Base-by-base conservation (phyloP, 1,284 basidiomycete species). In the Anthracocystis setariae region DNA sequence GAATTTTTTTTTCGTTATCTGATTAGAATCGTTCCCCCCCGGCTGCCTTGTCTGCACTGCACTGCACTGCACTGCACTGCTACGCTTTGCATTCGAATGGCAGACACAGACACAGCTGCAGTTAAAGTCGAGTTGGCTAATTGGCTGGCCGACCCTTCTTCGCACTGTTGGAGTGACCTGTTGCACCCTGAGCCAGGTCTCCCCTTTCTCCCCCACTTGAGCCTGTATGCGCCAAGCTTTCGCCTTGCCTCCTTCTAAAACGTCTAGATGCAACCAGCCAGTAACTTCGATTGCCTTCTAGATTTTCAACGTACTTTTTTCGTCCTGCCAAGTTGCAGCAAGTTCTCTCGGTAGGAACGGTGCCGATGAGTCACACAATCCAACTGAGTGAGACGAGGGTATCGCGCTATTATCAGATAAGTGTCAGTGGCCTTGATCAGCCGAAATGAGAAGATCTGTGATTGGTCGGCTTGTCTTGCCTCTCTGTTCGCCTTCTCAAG, bases 331-430 rank as follows among this genome's bases (percentile, higher is more conserved):
- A 15, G 3, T 23, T 57, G 55, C 55, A 46, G 46, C 55, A 57
- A n/a, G 52, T 25, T 25, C 23, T 17, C 17, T 7, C 25, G 9
- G 18, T 17, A 27, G 4, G 42, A 38, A 58, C 32, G n/a, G 38
- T 44, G 37, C 49, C 24, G n/a, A 50, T 49, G 55, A 57, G 40
- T 57, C 55, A 57, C 33, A 18, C 23, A 9, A 12, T 17, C n/a
- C 13, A 20, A 13, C 15, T 38, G 35, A 39, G 23, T 23, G 33
- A 9, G 17, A 24, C 35, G n/a, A n/a, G n/a, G n/a, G n/a, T n/a
- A 48, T 53, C 20, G 38, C 46, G 43, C 59, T 62, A 55, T n/a
- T n/a, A 62, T 62, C 59, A 27, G 59, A 62, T 62, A 55, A 62
- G 35, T 23, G 40, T 42, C 44, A 24, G n/a, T 27, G 39, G 37